Evolutionary conservation across 2,329 filamentous ascomycete genomes (phyloP).

Genomic region (Beauveria asiatica): DNA sequence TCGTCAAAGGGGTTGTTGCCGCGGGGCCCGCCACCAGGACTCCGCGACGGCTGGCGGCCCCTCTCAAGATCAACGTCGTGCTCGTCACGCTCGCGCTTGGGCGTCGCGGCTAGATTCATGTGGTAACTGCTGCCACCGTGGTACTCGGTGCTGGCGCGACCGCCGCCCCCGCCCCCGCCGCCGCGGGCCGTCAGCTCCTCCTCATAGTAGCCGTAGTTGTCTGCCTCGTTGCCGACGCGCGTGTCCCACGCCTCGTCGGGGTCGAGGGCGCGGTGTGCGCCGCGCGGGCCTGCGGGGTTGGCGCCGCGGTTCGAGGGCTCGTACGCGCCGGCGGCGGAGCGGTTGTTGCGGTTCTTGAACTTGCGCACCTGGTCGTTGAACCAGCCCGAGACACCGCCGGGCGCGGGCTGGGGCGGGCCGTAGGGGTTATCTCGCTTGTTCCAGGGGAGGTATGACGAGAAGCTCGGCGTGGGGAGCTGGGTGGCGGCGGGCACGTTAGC

Average conservation of each 20-base stretch:
- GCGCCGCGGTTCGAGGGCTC: conserved; percentile 40
- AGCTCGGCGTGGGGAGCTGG: conserved; percentile 60
- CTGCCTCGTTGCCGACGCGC: conserved; percentile 65
- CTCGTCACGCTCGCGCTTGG: conserved; percentile 24
- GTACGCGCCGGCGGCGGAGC: conserved; percentile 63
- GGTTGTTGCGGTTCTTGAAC: conserved; percentile 57
- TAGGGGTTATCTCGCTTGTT: conserved; percentile 38
- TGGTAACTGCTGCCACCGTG: conserved; percentile 34
- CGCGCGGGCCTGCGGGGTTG: conserved; percentile 32
- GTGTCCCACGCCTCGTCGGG: conserved; percentile 83
- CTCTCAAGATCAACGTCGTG: conserved; percentile 18
- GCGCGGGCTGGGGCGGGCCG: conserved; percentile 44
- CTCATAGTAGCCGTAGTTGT: conserved; percentile 58
- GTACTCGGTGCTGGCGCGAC: conserved; percentile 24
- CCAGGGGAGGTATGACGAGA: conserved; percentile 67
- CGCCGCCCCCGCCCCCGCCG: conserved; percentile 11
- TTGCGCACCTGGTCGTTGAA: conserved; percentile 56
- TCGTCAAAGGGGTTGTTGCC: conserved; percentile 63
- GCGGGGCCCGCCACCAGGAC: conserved; percentile 29
- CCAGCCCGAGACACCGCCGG: conserved; percentile 63
- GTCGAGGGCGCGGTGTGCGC: conserved; percentile 61
- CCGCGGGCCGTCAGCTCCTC: conserved; percentile 50
- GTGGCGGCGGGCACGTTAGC: neutral
- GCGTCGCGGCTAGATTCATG: conserved; percentile 38
- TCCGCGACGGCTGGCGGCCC: conserved; percentile 33